These are phyloP conservation scores for Erodium trifolium DNA, from an alignment of 441 rosid species.

Conservation along the genomic window DNA sequence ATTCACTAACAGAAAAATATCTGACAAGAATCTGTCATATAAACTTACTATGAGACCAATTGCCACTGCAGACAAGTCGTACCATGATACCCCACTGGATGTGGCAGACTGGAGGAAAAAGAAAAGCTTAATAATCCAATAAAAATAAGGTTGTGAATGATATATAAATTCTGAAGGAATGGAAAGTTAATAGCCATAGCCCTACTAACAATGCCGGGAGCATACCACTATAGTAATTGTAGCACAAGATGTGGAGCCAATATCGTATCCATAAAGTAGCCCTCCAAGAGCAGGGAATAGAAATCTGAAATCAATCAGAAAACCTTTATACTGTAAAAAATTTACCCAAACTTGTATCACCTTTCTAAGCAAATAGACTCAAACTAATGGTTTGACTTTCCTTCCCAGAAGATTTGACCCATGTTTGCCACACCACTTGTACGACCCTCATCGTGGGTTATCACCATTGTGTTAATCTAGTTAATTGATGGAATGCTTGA, in stretches of 20 bases:
- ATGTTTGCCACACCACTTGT: neutral
- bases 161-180: too few relatives aligned
- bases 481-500: neutral
- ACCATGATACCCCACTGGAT: conserved; percentile 79
- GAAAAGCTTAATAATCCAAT: conserved; percentile 18
- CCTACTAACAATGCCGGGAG: conserved; percentile 10
- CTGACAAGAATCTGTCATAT: conserved; percentile 8
- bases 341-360: neutral
- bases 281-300: conserved; percentile 96
- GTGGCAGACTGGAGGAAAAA: conserved; percentile 58
- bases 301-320: conserved; percentile 51
- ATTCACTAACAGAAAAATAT: neutral
- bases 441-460: neutral
- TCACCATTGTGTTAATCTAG: neutral
- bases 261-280: conserved; percentile 82
- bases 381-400: neutral
- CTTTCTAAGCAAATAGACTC: neutral
- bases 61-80: conserved; percentile 65
- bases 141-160: neutral
- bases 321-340: neutral
- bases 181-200: neutral
- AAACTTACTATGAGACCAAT: conserved; percentile 88
- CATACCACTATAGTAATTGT: conserved; percentile 64
- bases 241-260: conserved; percentile 94
- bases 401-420: neutral